Conservation (phyloP, 306 rosid species). For the Albizia julibrissin region DNA sequence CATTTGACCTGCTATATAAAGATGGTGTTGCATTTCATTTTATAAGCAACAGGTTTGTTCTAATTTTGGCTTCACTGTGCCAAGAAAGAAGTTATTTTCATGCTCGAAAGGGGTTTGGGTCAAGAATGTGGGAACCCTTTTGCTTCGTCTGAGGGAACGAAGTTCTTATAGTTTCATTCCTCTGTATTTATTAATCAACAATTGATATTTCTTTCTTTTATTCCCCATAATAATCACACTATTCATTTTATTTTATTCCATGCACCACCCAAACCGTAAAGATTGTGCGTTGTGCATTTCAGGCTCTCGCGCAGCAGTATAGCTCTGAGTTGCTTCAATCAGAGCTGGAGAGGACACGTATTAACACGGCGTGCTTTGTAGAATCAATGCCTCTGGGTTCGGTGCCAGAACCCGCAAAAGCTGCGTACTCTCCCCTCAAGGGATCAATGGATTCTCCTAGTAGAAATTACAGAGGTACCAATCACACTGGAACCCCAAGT, state of each 20-base stretch:
- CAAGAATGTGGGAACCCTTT: background rate
- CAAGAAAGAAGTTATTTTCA: background rate
- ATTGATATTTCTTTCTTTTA: background rate
- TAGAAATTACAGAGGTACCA: slow-evolving; percentile 53
- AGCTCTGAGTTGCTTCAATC: slow-evolving; percentile 84
- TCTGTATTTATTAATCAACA: background rate
- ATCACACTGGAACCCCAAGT: slow-evolving; percentile 62
- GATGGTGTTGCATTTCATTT: background rate
- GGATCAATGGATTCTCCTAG: slow-evolving; percentile 66
- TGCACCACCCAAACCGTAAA: background rate
- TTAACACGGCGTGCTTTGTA: slow-evolving; percentile 92
- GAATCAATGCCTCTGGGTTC: slow-evolving; percentile 77
- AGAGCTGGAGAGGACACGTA: slow-evolving; percentile 94
- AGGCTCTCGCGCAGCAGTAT: slow-evolving; percentile 93
- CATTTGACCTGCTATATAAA: slow-evolving; percentile 15
- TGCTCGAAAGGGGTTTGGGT: background rate
- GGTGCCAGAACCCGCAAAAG: slow-evolving; percentile 75
- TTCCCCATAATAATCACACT: background rate
- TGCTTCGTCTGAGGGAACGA: background rate
- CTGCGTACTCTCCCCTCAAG: slow-evolving; percentile 69
- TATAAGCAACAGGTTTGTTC: slow-evolving; percentile 19
- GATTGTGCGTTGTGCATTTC: slow-evolving; percentile 35
- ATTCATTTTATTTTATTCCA: background rate
- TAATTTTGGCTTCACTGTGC: background rate
- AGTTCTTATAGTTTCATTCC: background rate